These are phyloP conservation scores for Talaromyces rugulosus DNA, from an alignment of 2,329 filamentous ascomycete genomes.

Conservation along the genomic window DNA sequence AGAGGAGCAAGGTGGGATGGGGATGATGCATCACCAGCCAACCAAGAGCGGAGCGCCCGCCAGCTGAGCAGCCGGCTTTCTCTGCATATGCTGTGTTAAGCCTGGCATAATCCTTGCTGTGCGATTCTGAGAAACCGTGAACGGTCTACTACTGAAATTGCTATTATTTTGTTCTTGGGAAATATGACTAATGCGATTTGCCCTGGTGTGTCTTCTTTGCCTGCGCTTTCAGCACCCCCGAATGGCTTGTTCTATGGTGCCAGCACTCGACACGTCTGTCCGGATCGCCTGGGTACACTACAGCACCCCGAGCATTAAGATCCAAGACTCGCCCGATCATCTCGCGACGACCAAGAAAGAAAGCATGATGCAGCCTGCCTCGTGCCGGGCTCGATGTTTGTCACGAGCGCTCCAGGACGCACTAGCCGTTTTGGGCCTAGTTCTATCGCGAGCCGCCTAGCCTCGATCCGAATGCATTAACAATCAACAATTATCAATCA, in stretches of 20 bases:
- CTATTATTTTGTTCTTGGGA: neutral
- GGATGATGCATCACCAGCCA: conserved; percentile 11
- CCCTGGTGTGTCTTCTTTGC: neutral
- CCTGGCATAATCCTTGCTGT: neutral
- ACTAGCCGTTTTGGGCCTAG: neutral
- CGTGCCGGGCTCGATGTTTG: neutral
- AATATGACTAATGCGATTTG: neutral
- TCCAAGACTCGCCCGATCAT: neutral
- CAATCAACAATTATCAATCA: neutral
- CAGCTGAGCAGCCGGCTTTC: conserved; percentile 2
- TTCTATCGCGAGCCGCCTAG: neutral
- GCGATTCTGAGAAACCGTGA: neutral
- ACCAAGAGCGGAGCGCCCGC: conserved; percentile 5
- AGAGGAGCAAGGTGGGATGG: conserved; percentile 13
- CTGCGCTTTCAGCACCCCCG: neutral
- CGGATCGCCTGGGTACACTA: neutral
- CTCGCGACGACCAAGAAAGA: neutral
- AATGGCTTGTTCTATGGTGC: neutral
- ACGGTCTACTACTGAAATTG: neutral
- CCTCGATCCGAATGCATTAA: neutral
- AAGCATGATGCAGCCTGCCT: neutral
- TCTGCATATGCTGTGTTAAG: neutral
- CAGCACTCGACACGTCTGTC: neutral
- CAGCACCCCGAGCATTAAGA: neutral
- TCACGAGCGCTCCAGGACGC: neutral